Evolutionary conservation across 2,329 filamentous ascomycete species (phyloP), one percentile per base, ranked within the genome.

Genomic region (Nothopassalora personata): DNA sequence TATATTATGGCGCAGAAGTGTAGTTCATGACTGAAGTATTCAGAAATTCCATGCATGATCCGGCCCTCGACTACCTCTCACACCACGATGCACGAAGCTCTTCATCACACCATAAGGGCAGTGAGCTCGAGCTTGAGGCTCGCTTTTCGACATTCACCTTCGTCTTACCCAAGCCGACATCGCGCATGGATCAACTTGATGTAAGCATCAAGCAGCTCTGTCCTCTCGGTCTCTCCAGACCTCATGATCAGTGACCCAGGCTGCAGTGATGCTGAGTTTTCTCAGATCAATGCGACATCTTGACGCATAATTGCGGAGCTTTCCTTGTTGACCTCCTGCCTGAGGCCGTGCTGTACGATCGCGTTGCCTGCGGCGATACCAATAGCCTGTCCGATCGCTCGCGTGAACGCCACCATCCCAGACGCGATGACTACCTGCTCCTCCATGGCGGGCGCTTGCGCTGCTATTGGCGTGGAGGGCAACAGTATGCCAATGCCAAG

Each of bases 401-500:
- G 55, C 15, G 50, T 30, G 53, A 55, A 63, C 5, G 47, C 43
- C 28, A 36, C 39, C n/a, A 63, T 36, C 18, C 54, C 56, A 6
- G 55, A 49, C 5, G 58, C 56, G 31, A 58, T 54, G 18, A 58
- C 58, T n/a, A 48, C 39, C 19, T 63, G 51, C 28, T 60, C 49
- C 15, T 34, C n/a, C 23, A 77, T 74, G 1, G 81, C 79, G 0
- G 84, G 77, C 8, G 86, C 86, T 71, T 90, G 87, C 18, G 88
- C 80, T 1, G 83, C 80, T 31, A 88, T 81, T 0, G 77, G 79
- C 74, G 87, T 82, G 13, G 81, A 76, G 0, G 86, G 81, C 71
- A 88, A 87, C 7, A 89, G 74, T 57, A 88, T 79, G 1, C 86
- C 87, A 2, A 83, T 79, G 13, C 86, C 86, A 4, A 87, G 54